These are phyloP conservation scores for Didymella glomerata DNA, from an alignment of 2,329 filamentous ascomycete genomes.

Conservation along the genomic window DNA sequence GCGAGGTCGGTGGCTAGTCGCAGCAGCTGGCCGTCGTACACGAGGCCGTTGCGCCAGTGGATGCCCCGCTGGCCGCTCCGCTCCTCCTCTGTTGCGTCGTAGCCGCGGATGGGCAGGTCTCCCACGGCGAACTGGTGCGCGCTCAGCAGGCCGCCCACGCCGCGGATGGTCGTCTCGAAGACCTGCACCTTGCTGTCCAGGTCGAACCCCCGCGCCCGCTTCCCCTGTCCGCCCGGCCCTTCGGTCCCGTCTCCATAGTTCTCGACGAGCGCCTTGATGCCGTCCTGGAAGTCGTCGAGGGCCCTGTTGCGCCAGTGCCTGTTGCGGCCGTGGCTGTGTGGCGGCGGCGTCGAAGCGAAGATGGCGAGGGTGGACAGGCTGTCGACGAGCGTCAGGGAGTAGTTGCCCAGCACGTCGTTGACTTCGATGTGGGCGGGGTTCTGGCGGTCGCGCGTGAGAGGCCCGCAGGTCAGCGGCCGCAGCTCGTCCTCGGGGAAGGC, in stretches of 20 bases:
- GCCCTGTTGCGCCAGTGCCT: constrained; percentile 53
- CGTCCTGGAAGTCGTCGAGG: constrained; percentile 74
- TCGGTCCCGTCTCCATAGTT: constrained; percentile 86
- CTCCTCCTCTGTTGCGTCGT: constrained; percentile 61
- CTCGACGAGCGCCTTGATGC: constrained; percentile 76
- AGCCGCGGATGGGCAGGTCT: constrained; percentile 85
- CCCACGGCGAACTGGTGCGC: constrained; percentile 93
- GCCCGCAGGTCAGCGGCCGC: constrained; percentile 82
- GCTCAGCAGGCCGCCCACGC: constrained; percentile 87
- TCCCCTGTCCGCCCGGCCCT: constrained; percentile 73
- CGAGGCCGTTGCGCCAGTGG: constrained; percentile 77
- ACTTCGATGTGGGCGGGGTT: constrained; percentile 84
- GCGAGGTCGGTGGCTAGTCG: constrained; percentile 88
- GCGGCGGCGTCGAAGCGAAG: constrained; percentile 76
- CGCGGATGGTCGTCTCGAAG: constrained; percentile 96
- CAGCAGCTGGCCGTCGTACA: constrained; percentile 88
- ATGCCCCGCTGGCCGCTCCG: constrained; percentile 59
- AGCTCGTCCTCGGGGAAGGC: constrained; percentile 97
- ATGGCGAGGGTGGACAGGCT: constrained; percentile 94
- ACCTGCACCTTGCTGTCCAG: constrained; percentile 98
- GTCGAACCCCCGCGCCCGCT: constrained; percentile 83
- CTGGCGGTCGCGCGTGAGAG: constrained; percentile 81
- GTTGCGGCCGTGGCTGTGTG: constrained; percentile 56
- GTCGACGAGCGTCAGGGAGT: constrained; percentile 94
- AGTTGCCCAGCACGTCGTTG: constrained; percentile 96